A percentile compares a stretch with the other conserved stretches of the same genome.
Evolutionary conservation across 148 eudicot species (phyloP).

Genomic region (Nepenthes gracilis): DNA sequence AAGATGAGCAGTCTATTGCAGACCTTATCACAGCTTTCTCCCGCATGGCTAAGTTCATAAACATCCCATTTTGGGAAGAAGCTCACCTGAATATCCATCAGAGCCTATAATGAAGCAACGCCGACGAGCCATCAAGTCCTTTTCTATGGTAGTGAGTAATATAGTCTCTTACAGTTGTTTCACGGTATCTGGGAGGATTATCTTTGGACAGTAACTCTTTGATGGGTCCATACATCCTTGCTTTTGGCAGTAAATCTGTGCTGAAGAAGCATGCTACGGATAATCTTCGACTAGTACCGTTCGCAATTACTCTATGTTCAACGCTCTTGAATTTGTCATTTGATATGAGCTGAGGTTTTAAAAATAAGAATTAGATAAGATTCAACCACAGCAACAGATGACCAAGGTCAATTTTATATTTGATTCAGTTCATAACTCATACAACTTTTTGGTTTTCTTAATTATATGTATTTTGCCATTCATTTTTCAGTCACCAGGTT

Average conservation of each 20-base stretch:
- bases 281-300: slow-evolving; percentile 31
- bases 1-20: no score
- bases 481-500: no score
- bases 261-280: slow-evolving; percentile 53
- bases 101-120: slow-evolving; percentile 14
- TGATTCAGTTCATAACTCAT: neutral
- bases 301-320: slow-evolving; percentile 40
- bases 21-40: no score
- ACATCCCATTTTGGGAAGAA: no score
- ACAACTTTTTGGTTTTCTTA: neutral
- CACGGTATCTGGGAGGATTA: slow-evolving; percentile 35
- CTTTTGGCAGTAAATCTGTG: slow-evolving; percentile 7
- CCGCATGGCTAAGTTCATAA: no score
- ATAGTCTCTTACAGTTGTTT: slow-evolving; percentile 23
- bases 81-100: slow-evolving; percentile 1
- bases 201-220: slow-evolving; percentile 42
- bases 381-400: no score
- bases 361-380: neutral
- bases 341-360: slow-evolving; percentile 23
- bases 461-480: no score
- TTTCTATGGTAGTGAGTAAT: slow-evolving; percentile 11
- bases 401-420: neutral
- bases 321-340: slow-evolving; percentile 54
- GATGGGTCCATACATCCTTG: slow-evolving; percentile 43
- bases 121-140: slow-evolving; percentile 32